Evolutionary conservation across 371 early-diverging fungal genomes (phyloP), one percentile per base, ranked within the genome.

Genomic region (Lichtheimia ramosa): DNA sequence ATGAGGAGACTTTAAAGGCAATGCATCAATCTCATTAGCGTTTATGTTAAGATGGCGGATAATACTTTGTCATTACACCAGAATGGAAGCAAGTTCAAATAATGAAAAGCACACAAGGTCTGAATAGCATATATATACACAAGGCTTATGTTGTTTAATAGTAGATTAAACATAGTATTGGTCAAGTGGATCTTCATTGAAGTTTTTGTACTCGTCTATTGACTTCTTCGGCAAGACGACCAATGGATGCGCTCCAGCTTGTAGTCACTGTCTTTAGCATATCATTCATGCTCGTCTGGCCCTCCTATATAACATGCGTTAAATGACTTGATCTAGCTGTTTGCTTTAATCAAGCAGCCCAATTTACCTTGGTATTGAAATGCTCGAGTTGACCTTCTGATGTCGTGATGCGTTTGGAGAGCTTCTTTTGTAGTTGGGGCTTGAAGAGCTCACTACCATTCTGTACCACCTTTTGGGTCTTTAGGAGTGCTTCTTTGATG

Each of bases 241-340:
- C 54, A 5, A 61, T 40, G n/a, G 78, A 77, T 34, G 53, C 43
- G 46, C 48, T 64, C 81, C 81, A 81, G 51, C 78, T 74, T 13
- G 43, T 23, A n/a, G 70, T 66, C 61, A 75, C 63, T 1, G 43
- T 58, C 54, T 75, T 73, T 54, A 74, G n/a, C 43, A 60, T 61
- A 28, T 69, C 65, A 15, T 53, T 56, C 27, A 75, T 20, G 8
- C 49, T 13, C 3, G 27, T 54, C 53, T 75, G 76, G 25, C 39
- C n/a, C 1, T 69, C 68, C 58, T 66, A 52, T 49, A 46, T n/a
- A 24, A 58, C 46, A 16, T 25, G 7, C 5, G 1, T 34, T 8
- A 16, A 28, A 24, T 56, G 3, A 56, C 27, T 49, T 27, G 50
- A 54, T 7, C 24, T 18, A 5, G 14, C 41, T 16, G 24, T n/a